Evolutionary conservation across 306 rosid genomes (phyloP).

Genomic region (Arachis hypogaea): DNA sequence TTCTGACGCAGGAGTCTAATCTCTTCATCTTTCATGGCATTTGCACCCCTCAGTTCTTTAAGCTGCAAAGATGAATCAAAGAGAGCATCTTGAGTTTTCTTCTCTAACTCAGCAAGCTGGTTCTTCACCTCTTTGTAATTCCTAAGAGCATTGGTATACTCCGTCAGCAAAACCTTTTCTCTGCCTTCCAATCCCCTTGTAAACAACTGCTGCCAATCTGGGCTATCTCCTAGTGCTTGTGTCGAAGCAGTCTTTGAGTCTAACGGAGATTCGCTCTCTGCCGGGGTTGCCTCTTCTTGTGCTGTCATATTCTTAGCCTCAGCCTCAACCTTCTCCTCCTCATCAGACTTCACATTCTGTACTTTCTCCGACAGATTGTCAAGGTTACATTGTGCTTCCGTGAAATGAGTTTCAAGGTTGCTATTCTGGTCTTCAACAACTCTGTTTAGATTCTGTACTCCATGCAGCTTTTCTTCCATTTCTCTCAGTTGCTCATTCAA

Average conservation of each 20-base stretch:
- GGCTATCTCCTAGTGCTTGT: conserved; percentile 46
- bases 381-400: conserved; percentile 65
- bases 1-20: conserved; percentile 71
- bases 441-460: conserved; percentile 52
- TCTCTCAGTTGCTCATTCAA: conserved; percentile 51
- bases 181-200: conserved; percentile 58
- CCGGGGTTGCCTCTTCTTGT: conserved; percentile 20
- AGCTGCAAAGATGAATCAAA: conserved; percentile 61
- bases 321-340: conserved; percentile 33
- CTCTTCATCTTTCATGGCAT: conserved; percentile 75
- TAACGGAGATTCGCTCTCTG: conserved; percentile 22
- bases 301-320: conserved; percentile 36
- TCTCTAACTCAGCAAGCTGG: conserved; percentile 58
- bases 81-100: conserved; percentile 42
- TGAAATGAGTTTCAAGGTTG: conserved; percentile 66
- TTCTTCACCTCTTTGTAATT: conserved; percentile 66
- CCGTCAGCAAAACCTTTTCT: conserved; percentile 58
- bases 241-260: conserved; percentile 13
- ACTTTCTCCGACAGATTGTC: conserved; percentile 60
- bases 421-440: conserved; percentile 54
- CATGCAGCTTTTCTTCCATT: conserved; percentile 59
- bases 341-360: conserved; percentile 47
- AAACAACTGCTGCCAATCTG: conserved; percentile 68
- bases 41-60: conserved; percentile 58
- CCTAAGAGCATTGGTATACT: conserved; percentile 67